Evolutionary conservation across 768 basidiomycete species (phyloP), one percentile per base, ranked within the genome.

Genomic region (Hygrophorus russula): DNA sequence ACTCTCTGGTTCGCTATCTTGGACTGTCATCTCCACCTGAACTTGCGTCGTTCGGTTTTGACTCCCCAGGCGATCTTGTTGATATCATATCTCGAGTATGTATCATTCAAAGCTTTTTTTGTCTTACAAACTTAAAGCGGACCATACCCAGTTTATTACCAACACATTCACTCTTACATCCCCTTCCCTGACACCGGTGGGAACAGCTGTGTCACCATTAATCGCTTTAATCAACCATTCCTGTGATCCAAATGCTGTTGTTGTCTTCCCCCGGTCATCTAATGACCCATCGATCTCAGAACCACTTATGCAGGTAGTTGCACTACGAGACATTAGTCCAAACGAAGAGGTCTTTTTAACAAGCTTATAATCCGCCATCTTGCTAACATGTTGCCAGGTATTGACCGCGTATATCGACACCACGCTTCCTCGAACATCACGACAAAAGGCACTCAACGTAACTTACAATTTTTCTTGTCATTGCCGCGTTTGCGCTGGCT

Each of bases 151-250:
- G 92, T 92, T 97, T 57, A 76, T 78, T 8, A 86, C 88, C 5
- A 99, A 99, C 57, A 82, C 94, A 0, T 86, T 97, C 55, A 83
- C 92, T 0, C 63, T 96, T 8, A 82, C 90, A 1, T 74, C 82
- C 0, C 78, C 85, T 0, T 72, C 84, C 3, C 66, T 98, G 12
- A 73, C 76, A 2, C 83, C 92, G 0, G 67, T 97, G 29, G 94
- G 94, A 5, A 80, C 81, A 2, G 78, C 82, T n/a, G 71, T 93
- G 11, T 85, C 87, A 0, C 92, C 93, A 0, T 53, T 74, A 0
- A 63, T 82, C 3, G 92, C 92, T 0, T 66, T 96, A 9, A 73
- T 85, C 45, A 96, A 96, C 55, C 92, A 97, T 55, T 85, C 84
- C 0, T 93, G 91, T 55, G 70, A 76, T 15, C 88, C 89, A 0